Evolutionary conservation across 192 early-diverging fungal genomes (phyloP), one percentile per base, ranked within the genome.

Genomic region (Glomus cerebriforme): DNA sequence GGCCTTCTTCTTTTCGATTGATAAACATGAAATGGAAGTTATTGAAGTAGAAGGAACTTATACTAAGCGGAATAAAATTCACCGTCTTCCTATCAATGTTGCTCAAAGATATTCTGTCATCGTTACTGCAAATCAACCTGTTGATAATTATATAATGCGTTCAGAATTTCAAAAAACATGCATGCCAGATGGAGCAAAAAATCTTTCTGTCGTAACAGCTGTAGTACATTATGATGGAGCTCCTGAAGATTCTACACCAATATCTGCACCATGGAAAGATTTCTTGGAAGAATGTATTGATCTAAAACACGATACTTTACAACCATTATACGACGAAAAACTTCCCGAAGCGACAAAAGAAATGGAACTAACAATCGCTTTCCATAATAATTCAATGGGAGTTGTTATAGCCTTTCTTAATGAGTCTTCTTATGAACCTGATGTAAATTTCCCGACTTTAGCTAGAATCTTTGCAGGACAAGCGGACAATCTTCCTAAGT

Each of bases 1-100:
- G 10, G 81, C 83, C 24, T 95, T 90, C 84, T 76, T 85, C 62
- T 86, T 95, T 79, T 90, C 88, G 45, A 89, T 95, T 71, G 92
- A 92, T 80, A 86, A 89, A 17, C 93, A 93, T 82, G 76, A 83
- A 10, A 79, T 94, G 78, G 83, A 87, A 32, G 83, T 94, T 22
- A 91, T 94, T 79, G 93, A 94, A 84, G 89, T 88, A 4, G 93
- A 94, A 39, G 93, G 93, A n/a, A 83, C 12, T 1, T 58, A 37
- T 6, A 83, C 82, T 7, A 66, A 81, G 37, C 70, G 79, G 24
- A 79, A 80, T 43, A 80, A 77, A 5, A 68, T 83, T 32, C 77
- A 83, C 47, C 81, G 82, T 63, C n/a, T 88, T 27, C 80, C 85
- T 0, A 82, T 88, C 58, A 82, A 85, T 60, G 59, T 84, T 24